Evolutionary conservation across 352 stramenopile species (phyloP), one percentile per base, ranked within the genome.

Genomic region (Phytophthora gonapodyides): DNA sequence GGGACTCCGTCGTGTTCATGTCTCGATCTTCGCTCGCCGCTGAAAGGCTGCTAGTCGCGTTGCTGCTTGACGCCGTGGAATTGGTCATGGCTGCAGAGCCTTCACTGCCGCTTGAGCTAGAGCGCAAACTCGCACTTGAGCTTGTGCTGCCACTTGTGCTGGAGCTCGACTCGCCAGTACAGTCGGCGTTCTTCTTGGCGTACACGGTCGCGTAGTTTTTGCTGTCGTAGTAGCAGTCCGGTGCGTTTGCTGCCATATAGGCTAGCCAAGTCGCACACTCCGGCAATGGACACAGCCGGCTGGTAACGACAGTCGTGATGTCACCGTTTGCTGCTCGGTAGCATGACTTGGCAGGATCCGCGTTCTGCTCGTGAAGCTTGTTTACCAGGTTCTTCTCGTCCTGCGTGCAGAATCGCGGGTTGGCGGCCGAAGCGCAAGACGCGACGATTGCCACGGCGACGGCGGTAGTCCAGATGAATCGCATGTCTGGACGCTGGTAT

Each of bases 141-240:
- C 36, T 56, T 34, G 13, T 46, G 31, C 42, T 66, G 15, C 11
- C 43, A 36, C 41, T 66, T 27, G 21, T 35, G 47, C 54, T 49
- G 12, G 13, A 42, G 48, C 45, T 63, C 15, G 33, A 17, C 27
- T 58, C 64, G 21, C 17, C 62, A 13, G 47, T 48, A 48, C 82
- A 91, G 45, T 87, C 78, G 17, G 69, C 66, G 27, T 57, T 67
- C 60, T 89, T 91, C 17, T 63, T 46, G 30, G 44, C 47, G 59
- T 80, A 91, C 40, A 61, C 40, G 11, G 45, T 61, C 21, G 70
- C 69, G 62, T 84, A 89, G 71, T 90, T 88, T 51, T 65, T 78
- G 61, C 78, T 78, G 50, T 88, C 80, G 56, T 83, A 90, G 54
- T 86, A 73, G 73, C 75, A 89, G 60, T 84, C 53, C 0, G 82